These are phyloP conservation scores for Centella asiatica DNA, from an alignment of 129 eudicot genomes.

Conservation along the genomic window DNA sequence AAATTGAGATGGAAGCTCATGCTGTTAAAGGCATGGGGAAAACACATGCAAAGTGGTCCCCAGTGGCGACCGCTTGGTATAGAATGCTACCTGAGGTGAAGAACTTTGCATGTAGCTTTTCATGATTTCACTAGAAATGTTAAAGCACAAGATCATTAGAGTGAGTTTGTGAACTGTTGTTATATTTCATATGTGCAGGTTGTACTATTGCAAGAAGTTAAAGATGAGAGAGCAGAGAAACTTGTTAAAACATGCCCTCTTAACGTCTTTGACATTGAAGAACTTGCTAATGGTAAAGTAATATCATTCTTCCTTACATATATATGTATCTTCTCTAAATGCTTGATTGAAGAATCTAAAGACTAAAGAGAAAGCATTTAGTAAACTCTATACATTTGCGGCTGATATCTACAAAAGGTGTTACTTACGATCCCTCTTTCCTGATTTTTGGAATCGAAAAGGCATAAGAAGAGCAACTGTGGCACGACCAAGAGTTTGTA, in stretches of 20 bases:
- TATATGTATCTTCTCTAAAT: slow-evolving; percentile 7
- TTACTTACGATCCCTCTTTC: neutral
- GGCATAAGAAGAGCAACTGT: slow-evolving; percentile 63
- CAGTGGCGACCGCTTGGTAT: slow-evolving; percentile 98
- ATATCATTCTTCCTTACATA: neutral
- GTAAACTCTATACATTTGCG: neutral
- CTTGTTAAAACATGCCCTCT: slow-evolving; percentile 71
- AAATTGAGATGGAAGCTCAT: slow-evolving; percentile 94
- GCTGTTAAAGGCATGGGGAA: slow-evolving; percentile 87
- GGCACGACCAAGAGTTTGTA: slow-evolving; percentile 71
- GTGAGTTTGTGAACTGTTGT: neutral
- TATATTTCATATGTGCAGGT: slow-evolving; percentile 29
- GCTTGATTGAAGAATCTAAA: neutral
- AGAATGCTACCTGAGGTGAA: slow-evolving; percentile 94
- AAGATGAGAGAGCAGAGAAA: slow-evolving; percentile 54
- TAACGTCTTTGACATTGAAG: slow-evolving; percentile 91
- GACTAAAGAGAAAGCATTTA: neutral
- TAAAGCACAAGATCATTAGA: neutral
- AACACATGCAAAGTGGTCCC: slow-evolving; percentile 98
- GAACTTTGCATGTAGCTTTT: neutral
- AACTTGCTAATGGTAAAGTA: slow-evolving; percentile 49
- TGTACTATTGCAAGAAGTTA: slow-evolving; percentile 58
- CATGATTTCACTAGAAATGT: neutral
- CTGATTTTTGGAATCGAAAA: slow-evolving; percentile 14
- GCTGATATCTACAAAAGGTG: neutral